phyloP scores from a whole-genome alignment of 2,329 filamentous ascomycete genomes.

The Colletotrichum sp. region DNA sequence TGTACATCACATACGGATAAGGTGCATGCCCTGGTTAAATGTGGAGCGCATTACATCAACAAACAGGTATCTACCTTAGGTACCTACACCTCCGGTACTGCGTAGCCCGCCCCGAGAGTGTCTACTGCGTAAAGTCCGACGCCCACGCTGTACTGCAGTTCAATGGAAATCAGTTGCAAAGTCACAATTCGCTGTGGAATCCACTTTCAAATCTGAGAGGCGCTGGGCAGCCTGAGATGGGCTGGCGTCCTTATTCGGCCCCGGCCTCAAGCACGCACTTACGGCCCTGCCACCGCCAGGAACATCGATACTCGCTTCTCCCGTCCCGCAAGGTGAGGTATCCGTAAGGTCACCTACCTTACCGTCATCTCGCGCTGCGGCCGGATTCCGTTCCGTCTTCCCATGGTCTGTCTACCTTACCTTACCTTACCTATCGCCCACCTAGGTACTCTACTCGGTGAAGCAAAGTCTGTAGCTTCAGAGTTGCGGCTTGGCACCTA shows the following conservation, averaged over 20 bases:
- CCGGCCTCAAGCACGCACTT: neutral
- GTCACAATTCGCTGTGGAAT: neutral
- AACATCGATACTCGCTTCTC: neutral
- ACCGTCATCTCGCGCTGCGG: neutral
- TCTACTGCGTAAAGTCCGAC: neutral
- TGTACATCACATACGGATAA: neutral
- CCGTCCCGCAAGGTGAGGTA: neutral
- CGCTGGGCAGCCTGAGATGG: neutral
- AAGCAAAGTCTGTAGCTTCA: neutral
- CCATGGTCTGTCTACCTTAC: neutral
- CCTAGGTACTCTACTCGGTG: neutral
- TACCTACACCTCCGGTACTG: neutral
- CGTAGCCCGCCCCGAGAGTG: neutral
- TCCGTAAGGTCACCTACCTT: neutral
- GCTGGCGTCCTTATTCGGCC: neutral
- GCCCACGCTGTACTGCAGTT: neutral
- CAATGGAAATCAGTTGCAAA: neutral
- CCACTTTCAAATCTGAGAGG: neutral
- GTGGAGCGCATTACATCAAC: conserved; percentile 10
- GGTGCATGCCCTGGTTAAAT: neutral
- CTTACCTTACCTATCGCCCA: neutral
- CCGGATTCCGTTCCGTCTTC: neutral
- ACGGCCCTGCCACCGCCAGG: neutral
- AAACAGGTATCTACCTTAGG: neutral
- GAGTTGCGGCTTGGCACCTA: neutral